phyloP scores from a whole-genome alignment of 2,329 filamentous ascomycete genomes.

The Fusarium humuli region DNA sequence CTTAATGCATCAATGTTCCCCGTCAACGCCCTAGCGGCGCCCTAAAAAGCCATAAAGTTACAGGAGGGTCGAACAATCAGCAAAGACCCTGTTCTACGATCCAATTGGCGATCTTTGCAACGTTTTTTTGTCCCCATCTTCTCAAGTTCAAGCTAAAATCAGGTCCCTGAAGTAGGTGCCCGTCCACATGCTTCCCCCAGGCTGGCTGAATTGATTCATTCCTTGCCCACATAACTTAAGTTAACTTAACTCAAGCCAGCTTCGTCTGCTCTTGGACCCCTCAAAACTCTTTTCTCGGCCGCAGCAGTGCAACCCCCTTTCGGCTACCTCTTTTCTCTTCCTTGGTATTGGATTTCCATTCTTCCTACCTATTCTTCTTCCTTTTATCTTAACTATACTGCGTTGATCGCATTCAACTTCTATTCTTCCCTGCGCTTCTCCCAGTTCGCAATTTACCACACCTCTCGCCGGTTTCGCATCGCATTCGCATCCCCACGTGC shows the following conservation, averaged over 20 bases:
- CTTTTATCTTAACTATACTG: constrained; percentile 4
- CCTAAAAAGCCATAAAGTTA: constrained; percentile 14
- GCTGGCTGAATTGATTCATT: neutral
- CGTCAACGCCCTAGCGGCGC: neutral
- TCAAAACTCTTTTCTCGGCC: constrained; percentile 25
- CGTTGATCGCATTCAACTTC: constrained; percentile 26
- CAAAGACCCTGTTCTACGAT: constrained; percentile 15
- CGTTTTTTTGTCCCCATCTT: constrained; percentile 7
- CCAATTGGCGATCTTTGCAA: constrained; percentile 28
- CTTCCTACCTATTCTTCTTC: neutral
- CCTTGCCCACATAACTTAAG: neutral
- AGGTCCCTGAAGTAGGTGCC: constrained; percentile 15
- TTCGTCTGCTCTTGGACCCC: constrained; percentile 23
- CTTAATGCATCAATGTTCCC: neutral
- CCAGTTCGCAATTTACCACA: neutral
- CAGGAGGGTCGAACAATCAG: constrained; percentile 16
- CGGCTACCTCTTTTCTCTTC: constrained; percentile 11
- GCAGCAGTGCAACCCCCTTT: constrained; percentile 29
- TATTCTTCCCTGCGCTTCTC: constrained; percentile 1
- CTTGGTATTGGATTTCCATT: neutral
- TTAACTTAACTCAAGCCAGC: neutral
- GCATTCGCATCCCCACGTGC: neutral
- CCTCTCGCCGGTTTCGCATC: constrained; percentile 5
- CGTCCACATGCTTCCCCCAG: constrained; percentile 16
- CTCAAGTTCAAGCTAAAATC: constrained; percentile 12